These are phyloP conservation scores for Stachybotrys chlorohalonatus DNA, from an alignment of 2,329 filamentous ascomycete species.

Conservation along the genomic window DNA sequence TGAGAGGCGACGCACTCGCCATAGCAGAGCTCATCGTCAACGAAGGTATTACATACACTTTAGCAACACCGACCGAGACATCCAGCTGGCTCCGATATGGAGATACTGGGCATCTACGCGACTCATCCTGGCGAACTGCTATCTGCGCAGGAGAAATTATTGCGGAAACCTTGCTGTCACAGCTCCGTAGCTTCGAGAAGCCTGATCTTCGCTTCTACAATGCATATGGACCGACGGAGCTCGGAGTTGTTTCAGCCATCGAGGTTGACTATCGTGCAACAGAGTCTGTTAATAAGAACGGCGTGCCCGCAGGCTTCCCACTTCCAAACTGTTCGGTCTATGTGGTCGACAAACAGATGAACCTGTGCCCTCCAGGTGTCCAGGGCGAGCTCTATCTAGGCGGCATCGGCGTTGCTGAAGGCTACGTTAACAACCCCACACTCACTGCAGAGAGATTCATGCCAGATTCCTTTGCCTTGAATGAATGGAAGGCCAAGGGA, in stretches of 20 bases:
- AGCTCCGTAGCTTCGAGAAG: background rate
- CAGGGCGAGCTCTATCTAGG: constrained; percentile 32
- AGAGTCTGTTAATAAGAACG: background rate
- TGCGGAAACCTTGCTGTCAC: background rate
- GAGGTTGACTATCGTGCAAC: background rate
- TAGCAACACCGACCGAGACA: constrained; percentile 4
- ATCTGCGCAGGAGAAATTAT: background rate
- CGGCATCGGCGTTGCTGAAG: constrained; percentile 29
- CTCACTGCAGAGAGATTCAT: constrained; percentile 3
- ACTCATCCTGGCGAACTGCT: background rate
- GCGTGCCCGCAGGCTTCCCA: constrained; percentile 12
- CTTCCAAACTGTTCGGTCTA: constrained; percentile 25
- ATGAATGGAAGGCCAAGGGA: constrained; percentile 11
- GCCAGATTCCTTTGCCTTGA: constrained; percentile 9
- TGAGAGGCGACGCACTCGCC: background rate
- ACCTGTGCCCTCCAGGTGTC: constrained; percentile 28
- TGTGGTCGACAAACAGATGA: constrained; percentile 22
- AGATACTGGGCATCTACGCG: background rate
- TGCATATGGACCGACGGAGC: background rate
- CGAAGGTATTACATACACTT: background rate
- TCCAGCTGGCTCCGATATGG: constrained; percentile 1
- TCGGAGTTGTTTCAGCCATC: background rate
- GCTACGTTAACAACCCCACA: constrained; percentile 25
- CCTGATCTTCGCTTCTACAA: background rate
- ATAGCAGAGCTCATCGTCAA: background rate